Evolutionary conservation across 306 rosid genomes (phyloP).

Genomic region (Malus domestica): DNA sequence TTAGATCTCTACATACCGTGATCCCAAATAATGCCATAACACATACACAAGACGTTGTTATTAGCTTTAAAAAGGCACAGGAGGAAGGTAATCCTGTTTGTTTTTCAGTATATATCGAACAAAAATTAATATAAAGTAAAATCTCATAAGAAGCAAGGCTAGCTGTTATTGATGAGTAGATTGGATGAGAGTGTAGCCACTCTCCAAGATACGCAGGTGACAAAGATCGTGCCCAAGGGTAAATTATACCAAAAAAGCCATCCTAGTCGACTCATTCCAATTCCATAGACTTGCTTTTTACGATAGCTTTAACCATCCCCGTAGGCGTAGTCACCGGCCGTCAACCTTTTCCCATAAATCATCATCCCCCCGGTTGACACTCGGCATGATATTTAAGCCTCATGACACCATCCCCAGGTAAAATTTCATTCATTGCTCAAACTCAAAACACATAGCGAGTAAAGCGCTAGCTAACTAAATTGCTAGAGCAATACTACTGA

Average conservation of each 20-base stretch:
- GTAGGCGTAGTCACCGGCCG: conserved; percentile 98
- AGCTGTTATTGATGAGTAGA: not conserved
- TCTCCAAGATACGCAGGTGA: conserved; percentile 4
- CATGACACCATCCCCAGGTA: conserved; percentile 26
- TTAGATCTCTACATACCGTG: too few species aligned
- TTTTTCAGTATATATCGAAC: too few species aligned
- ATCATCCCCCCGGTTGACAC: conserved; percentile 44
- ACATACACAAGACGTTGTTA: too few species aligned
- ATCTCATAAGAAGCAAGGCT: not conserved
- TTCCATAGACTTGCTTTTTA: conserved; percentile 49
- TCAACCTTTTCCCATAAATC: conserved; percentile 53
- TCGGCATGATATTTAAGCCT: conserved; percentile 32
- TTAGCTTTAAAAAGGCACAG: too few species aligned
- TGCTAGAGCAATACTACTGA: not conserved
- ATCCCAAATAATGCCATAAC: too few species aligned
- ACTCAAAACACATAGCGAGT: not conserved
- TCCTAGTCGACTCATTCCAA: conserved; percentile 24
- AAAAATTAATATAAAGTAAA: not conserved
- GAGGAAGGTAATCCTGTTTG: too few species aligned
- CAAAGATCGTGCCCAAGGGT: not conserved
- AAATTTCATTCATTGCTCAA: conserved; percentile 9
- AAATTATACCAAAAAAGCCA: not conserved
- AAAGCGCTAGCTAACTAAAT: not conserved
- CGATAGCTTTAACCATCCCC: conserved; percentile 81
- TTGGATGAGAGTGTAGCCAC: not conserved